These are phyloP conservation scores for Mycena belliarum DNA, from an alignment of 768 basidiomycete species.

Conservation along the genomic window DNA sequence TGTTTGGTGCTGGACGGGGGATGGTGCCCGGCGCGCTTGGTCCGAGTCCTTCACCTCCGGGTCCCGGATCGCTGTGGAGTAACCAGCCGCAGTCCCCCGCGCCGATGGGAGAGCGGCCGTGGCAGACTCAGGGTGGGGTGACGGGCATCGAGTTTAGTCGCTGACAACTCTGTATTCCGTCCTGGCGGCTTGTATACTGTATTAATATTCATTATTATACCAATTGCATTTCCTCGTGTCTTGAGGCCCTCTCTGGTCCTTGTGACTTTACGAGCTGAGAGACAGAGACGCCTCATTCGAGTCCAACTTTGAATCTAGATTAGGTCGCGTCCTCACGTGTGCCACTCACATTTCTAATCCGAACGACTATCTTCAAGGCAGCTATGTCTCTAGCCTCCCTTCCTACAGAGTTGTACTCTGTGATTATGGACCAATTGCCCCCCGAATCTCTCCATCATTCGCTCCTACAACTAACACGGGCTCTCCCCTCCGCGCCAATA, in stretches of 20 bases:
- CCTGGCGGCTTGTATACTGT: constrained; percentile 11
- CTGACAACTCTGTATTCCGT: constrained; percentile 5
- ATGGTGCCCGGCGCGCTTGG: constrained; percentile 33
- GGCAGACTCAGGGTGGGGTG: constrained; percentile 11
- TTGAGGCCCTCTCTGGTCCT: too few species aligned
- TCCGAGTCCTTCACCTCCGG: constrained; percentile 34
- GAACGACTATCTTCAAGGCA: too few species aligned
- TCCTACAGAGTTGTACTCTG: constrained; percentile 67
- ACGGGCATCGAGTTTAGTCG: constrained; percentile 13
- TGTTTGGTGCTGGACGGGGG: constrained; percentile 53
- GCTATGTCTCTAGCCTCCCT: constrained; percentile 29
- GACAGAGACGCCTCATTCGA: too few species aligned
- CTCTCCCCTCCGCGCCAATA: constrained; percentile 62
- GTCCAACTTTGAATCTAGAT: too few species aligned
- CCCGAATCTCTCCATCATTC: constrained; percentile 48
- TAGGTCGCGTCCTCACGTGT: too few species aligned
- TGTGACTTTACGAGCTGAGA: too few species aligned
- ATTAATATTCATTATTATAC: constrained; percentile 6
- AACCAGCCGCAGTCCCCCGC: constrained; percentile 13
- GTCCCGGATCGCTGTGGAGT: constrained; percentile 38
- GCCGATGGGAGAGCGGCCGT: background rate
- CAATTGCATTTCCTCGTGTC: too few species aligned
- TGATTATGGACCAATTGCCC: constrained; percentile 56
- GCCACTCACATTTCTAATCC: too few species aligned
- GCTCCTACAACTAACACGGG: constrained; percentile 58